Conservation (phyloP, 331 rosid species). For the Pyracantha coccinea region DNA sequence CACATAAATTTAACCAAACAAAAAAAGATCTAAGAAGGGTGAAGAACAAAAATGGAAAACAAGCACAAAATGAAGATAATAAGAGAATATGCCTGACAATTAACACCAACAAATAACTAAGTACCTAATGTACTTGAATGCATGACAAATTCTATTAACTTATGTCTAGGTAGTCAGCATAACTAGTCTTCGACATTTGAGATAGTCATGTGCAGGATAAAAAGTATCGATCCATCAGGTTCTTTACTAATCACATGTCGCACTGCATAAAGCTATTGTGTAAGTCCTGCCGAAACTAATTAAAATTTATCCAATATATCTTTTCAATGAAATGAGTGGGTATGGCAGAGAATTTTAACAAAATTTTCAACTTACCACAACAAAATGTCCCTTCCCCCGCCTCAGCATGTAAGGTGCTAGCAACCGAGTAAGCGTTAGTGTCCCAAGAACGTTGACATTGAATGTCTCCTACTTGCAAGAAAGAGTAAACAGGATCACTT, state of each 20-base stretch:
- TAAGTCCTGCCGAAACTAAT: neutral
- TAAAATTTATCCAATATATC: neutral
- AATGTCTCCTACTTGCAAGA: constrained; percentile 56
- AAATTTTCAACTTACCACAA: constrained; percentile 64
- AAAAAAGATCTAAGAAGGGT: constrained; percentile 4
- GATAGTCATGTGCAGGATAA: neutral
- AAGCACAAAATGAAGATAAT: neutral
- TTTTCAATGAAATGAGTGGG: neutral
- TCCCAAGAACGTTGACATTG: constrained; percentile 85
- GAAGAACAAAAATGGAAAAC: neutral
- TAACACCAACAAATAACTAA: neutral
- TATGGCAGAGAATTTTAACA: neutral
- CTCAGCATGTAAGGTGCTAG: constrained; percentile 81
- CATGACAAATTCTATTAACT: neutral
- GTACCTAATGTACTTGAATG: neutral
- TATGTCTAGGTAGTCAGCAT: neutral
- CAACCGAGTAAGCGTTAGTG: constrained; percentile 74
- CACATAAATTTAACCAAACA: constrained; percentile 9
- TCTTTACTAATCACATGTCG: neutral
- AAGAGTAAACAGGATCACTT: constrained; percentile 9
- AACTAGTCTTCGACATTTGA: neutral
- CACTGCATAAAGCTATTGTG: neutral
- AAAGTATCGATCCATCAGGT: neutral
- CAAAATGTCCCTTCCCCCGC: constrained; percentile 91
- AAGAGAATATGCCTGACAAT: neutral